Evolutionary conservation across 2,329 filamentous ascomycete species (phyloP), one percentile per base, ranked within the genome.

Genomic region (Diaporthe sp.): DNA sequence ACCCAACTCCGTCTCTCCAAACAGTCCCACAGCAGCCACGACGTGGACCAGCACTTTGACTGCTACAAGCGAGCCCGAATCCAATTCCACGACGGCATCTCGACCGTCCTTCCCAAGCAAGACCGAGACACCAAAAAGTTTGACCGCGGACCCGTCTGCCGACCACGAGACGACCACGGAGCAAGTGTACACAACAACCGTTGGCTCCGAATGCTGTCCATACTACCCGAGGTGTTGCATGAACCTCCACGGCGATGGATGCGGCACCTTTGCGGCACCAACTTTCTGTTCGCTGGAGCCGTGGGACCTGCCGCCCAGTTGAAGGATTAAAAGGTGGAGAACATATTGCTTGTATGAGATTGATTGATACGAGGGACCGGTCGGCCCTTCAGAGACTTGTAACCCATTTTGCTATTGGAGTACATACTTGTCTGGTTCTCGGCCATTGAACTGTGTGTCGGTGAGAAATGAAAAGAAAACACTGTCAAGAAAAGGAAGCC

Each of bases 231-330:
- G 44, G n/a, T 68, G 63, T 32, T 53, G 63, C 25, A 4, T 51
- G 44, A 53, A 68, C 47, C 63, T 32, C 22, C 32, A 68, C 6
- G 47, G 13, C 10, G 63, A 53, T 53, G 44, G 44, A 22, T 53
- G 47, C 10, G 63, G 47, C 47, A 68, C 63, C 63, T 68, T 32
- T 30, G 44, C 63, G 47, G 63, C 63, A 39, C 63, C 63, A 4
- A 68, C 63, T 39, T 7, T 53, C 4, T 68, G 63, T 35, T 25
- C 44, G n/a, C 13, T 8, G 7, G 59, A 47, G 39, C 25, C 39
- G 1, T 66, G 44, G 63, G 30, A 66, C 44, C 13, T 51, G 44
- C 63, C 63, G 27, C 44, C 63, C 7, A 51, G 19, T 22, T 66
- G 47, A 42, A 3, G 22, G 13, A 10, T 8, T 12, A 51, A 12